phyloP scores from a whole-genome alignment of 2,329 filamentous ascomycete genomes.

The Stemphylium beticola region DNA sequence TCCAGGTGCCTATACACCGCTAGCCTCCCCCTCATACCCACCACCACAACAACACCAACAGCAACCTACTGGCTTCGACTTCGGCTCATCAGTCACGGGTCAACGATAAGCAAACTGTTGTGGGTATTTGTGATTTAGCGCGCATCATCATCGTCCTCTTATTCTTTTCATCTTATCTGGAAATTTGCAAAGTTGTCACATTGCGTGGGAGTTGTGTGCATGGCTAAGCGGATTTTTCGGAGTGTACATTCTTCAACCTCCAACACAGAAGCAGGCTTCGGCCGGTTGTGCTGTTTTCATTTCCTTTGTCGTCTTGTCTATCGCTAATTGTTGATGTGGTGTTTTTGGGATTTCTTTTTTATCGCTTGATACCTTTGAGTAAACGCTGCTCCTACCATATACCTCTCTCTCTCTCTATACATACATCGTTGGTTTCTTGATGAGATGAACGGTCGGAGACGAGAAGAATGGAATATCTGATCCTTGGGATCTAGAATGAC shows the following conservation, averaged over 20 bases:
- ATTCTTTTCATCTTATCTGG: slow-evolving; percentile 21
- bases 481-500: too few species aligned
- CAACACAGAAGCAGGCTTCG: background rate
- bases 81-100: slow-evolving; percentile 41
- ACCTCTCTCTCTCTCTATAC: background rate
- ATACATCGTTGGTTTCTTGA: slow-evolving; percentile 1
- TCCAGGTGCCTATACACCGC: slow-evolving; percentile 75
- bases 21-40: slow-evolving; percentile 52
- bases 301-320: background rate
- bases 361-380: slow-evolving; percentile 7
- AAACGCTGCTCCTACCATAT: background rate
- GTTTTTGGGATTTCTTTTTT: slow-evolving; percentile 22
- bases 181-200: slow-evolving; percentile 3
- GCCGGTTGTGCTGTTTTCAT: background rate
- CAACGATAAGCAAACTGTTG: slow-evolving; percentile 20
- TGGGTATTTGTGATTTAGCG: slow-evolving; percentile 15
- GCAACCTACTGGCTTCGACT: slow-evolving; percentile 44
- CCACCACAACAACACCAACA: slow-evolving; percentile 29
- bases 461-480: too few species aligned
- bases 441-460: background rate
- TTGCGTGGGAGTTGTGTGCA: background rate
- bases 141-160: slow-evolving; percentile 13
- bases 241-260: background rate
- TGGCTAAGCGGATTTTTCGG: background rate
- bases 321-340: background rate